Base-by-base conservation (phyloP, 768 basidiomycete genomes). In the Fomitopsis pulvina region DNA sequence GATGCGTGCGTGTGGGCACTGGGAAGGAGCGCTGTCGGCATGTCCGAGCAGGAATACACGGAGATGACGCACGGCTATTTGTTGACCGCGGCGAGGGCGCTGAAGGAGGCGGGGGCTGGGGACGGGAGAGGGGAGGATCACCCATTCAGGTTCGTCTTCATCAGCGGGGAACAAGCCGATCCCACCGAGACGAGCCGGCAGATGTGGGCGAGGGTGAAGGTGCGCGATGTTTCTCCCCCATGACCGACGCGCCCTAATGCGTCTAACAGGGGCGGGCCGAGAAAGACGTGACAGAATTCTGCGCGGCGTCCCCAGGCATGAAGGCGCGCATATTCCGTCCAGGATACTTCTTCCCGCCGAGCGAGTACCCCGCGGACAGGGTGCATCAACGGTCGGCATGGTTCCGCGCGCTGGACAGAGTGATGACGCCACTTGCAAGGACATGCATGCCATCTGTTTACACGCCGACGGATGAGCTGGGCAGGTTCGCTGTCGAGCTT, bases 401-500 rank as follows among this genome's bases (percentile, higher is more conserved):
- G 30, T 44, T 25, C 52, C 57, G 18, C 50, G 37, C 2, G 4
- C 38, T 60, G 10, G 66, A 64, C 40, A 26, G 28, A 3, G 24
- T 59, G 16, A 11, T 53, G 18, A 26, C 41, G 0, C 63, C 66
- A 0, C 18, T 61, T 0, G 9, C 62, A 11, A 51, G 20, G n/a
- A 50, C 45, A 7, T 3, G 66, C 10, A 7, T 55, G 1, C 67
- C 66, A 0, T 56, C 56, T 0, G 11, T 41, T 3, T 55, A 58
- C 29, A 53, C 57, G 1, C 61, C 60, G 0, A 41, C 62, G 0
- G 55, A 58, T 12, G 63, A 61, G 11, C 59, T 75, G 27, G 71
- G 70, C 42, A 73, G 69, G 57, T 75, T 75, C 29, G 67, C 68
- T 16, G 65, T 75, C 5, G 76, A 73, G 56, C 66, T 74, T 40